A percentile compares a stretch with the other conserved stretches of the same genome.
phyloP scores from a whole-genome alignment of 768 basidiomycete species.

The Tylopilus rubrobrunneus region DNA sequence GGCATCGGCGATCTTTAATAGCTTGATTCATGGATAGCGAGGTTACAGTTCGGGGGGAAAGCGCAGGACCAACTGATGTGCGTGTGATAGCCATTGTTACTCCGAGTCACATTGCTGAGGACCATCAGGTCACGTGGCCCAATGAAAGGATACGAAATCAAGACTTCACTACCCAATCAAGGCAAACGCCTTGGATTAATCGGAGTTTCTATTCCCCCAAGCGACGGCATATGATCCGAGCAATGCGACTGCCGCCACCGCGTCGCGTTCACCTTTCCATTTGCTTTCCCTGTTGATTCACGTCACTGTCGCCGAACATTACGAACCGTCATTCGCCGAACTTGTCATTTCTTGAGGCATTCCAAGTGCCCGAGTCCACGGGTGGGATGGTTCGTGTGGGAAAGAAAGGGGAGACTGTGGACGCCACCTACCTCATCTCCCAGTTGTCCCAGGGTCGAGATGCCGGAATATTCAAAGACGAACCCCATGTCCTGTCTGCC shows the following conservation, averaged over 20 bases:
- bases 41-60: slow-evolving; percentile 55
- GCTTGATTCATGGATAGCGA: slow-evolving; percentile 41
- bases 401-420: slow-evolving; percentile 34
- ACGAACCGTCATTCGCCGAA: slow-evolving; percentile 47
- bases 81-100: slow-evolving; percentile 8
- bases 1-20: slow-evolving; percentile 54
- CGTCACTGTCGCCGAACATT: slow-evolving; percentile 56
- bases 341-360: slow-evolving; percentile 23
- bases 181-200: slow-evolving; percentile 53
- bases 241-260: no score
- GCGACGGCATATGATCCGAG: no score
- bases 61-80: slow-evolving; percentile 56
- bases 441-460: slow-evolving; percentile 44
- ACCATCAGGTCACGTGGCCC: slow-evolving; percentile 46
- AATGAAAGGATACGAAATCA: slow-evolving; percentile 66
- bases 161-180: slow-evolving; percentile 58
- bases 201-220: no score
- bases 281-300: slow-evolving; percentile 66
- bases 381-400: slow-evolving; percentile 49
- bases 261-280: slow-evolving; percentile 18
- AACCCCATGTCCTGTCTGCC: slow-evolving; percentile 22
- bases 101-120: not conserved
- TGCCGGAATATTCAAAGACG: slow-evolving; percentile 39
- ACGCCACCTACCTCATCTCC: slow-evolving; percentile 40
- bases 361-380: slow-evolving; percentile 36